Conservation (phyloP, 1,284 basidiomycete genomes). For the Tranzscheliella williamsii region DNA sequence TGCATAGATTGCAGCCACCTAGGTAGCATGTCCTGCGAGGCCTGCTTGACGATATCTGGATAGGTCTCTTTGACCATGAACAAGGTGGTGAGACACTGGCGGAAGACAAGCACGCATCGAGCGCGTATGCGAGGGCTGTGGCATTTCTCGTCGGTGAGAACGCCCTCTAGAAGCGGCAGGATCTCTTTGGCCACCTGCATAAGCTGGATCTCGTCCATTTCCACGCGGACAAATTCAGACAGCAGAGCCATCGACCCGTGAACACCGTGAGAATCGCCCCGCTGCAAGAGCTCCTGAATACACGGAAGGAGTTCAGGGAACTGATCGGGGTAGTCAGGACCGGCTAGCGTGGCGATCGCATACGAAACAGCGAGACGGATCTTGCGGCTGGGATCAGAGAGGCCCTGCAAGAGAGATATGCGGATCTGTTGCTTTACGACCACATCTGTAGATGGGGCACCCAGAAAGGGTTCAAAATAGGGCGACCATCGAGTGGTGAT, state of each 20-base stretch:
- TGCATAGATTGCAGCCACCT: conserved; percentile 68
- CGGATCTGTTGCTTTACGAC: conserved; percentile 46
- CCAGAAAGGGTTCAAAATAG: conserved; percentile 45
- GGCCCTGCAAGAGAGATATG: conserved; percentile 33
- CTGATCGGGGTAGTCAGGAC: conserved; percentile 57
- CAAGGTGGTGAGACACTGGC: conserved; percentile 83
- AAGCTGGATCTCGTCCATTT: conserved; percentile 57
- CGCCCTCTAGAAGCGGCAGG: conserved; percentile 46
- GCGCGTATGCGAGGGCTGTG: conserved; percentile 65
- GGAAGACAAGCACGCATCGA: conserved; percentile 82
- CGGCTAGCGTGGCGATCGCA: conserved; percentile 46
- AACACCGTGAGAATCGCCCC: conserved; percentile 20
- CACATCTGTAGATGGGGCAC: conserved; percentile 26
- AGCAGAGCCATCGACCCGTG: conserved; percentile 56
- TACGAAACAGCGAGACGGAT: conserved; percentile 49
- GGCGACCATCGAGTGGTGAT: conserved; percentile 54
- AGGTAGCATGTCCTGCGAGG: conserved; percentile 77
- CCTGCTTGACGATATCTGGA: conserved; percentile 80
- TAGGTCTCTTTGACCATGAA: conserved; percentile 94
- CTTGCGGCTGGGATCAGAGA: conserved; percentile 43
- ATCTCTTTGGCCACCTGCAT: conserved; percentile 51
- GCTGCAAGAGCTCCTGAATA: conserved; percentile 38
- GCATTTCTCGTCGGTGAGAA: conserved; percentile 26
- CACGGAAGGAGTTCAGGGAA: conserved; percentile 50
- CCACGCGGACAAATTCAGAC: conserved; percentile 52